Percentiles rank a stretch among this genome's conserved stretches.
phyloP scores from a whole-genome alignment of 257 asterid species.

The Jacaranda mimosifolia region DNA sequence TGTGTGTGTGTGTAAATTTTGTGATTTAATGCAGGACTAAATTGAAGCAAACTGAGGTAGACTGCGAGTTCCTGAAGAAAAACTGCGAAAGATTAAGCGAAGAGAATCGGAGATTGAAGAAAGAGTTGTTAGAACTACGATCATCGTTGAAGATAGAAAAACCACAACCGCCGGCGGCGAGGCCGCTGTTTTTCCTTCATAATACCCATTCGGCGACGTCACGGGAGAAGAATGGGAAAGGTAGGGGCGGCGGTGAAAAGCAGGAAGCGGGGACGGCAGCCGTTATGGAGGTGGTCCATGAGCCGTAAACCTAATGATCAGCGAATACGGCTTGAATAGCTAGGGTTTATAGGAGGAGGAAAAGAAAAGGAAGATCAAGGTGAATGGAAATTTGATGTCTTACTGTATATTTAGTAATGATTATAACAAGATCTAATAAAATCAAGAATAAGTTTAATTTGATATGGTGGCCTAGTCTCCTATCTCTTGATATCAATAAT shows the following conservation, averaged over 20 bases:
- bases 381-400: slow-evolving; percentile 12
- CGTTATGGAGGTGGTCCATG: slow-evolving; percentile 47
- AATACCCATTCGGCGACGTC: slow-evolving; percentile 26
- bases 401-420: slow-evolving; percentile 41
- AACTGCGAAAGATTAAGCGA: slow-evolving; percentile 60
- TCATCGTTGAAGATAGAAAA: slow-evolving; percentile 40
- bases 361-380: neutral
- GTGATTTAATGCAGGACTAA: slow-evolving; percentile 60
- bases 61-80: slow-evolving; percentile 71
- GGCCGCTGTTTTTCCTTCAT: slow-evolving; percentile 30
- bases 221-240: slow-evolving; percentile 35
- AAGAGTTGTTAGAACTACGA: slow-evolving; percentile 62
- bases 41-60: slow-evolving; percentile 83
- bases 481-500: slow-evolving; percentile 3
- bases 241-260: slow-evolving; percentile 49
- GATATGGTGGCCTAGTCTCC: slow-evolving; percentile 28
- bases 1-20: too few relatives aligned
- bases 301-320: slow-evolving; percentile 40
- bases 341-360: slow-evolving; percentile 46
- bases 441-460: neutral
- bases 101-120: slow-evolving; percentile 65
- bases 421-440: slow-evolving; percentile 37
- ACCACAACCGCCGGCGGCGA: slow-evolving; percentile 8
- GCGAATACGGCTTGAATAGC: slow-evolving; percentile 35
- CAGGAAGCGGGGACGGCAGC: slow-evolving; percentile 31